Evolutionary conservation across 345 rosid species (phyloP).

Genomic region (Populus euphratica): DNA sequence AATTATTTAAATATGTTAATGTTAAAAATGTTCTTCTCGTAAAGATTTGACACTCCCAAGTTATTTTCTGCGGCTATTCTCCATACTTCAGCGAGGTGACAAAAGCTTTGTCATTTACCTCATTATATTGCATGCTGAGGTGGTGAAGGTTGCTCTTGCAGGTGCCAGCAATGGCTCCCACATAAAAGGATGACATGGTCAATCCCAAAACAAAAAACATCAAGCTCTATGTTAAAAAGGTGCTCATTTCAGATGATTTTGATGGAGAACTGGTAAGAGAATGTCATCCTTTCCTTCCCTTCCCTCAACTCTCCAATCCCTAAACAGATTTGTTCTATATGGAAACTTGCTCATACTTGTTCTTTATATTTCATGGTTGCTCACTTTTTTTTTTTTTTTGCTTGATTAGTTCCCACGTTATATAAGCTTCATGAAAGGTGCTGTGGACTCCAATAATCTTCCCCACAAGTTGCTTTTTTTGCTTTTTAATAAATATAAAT

Average conservation of each 20-base stretch:
- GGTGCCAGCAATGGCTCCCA: conserved; percentile 80
- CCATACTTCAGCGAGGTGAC: conserved; percentile 58
- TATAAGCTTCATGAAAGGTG: conserved; percentile 94
- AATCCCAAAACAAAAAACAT: conserved; percentile 96
- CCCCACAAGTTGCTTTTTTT: conserved; percentile 31
- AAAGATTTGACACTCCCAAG: conserved; percentile 10
- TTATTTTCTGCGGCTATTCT: neutral
- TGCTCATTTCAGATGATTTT: conserved; percentile 93
- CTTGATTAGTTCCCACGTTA: conserved; percentile 79
- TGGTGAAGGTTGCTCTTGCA: conserved; percentile 29
- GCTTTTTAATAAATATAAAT: too few relatives aligned
- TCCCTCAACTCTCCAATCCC: neutral
- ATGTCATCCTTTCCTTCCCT: neutral
- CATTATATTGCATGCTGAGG: conserved; percentile 1
- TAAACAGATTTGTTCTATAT: neutral
- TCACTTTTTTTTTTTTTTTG: neutral
- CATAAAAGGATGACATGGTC: conserved; percentile 75
- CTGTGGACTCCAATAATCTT: conserved; percentile 94
- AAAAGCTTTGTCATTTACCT: conserved; percentile 52
- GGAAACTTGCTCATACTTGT: neutral
- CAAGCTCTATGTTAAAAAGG: conserved; percentile 91
- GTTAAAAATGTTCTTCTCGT: too few relatives aligned
- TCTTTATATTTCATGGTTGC: conserved; percentile 5
- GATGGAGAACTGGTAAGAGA: conserved; percentile 92
- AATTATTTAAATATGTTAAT: too few relatives aligned